Conservation (phyloP, 495 filamentous ascomycete genomes). For the Usnea hakonensis region DNA sequence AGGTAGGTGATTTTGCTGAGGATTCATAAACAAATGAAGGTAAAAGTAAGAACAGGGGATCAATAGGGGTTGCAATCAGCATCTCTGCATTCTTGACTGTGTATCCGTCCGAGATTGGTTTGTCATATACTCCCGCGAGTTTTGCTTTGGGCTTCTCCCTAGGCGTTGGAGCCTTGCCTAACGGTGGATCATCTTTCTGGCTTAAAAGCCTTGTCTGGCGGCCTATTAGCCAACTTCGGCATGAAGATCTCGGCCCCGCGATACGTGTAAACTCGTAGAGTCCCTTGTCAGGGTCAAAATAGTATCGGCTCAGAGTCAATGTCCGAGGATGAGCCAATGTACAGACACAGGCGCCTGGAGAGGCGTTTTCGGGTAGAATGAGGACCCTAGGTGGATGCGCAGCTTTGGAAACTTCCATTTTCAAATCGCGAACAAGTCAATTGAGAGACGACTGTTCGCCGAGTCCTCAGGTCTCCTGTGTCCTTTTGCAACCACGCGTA, state of each 20-base stretch:
- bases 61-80: slow-evolving; percentile 73
- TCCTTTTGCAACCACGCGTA: slow-evolving; percentile 14
- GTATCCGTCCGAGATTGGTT: slow-evolving; percentile 33
- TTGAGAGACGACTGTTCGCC: not conserved
- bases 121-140: not conserved
- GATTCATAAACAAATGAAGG: slow-evolving; percentile 49
- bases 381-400: slow-evolving; percentile 56
- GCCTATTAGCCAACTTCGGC: slow-evolving; percentile 58
- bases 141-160: slow-evolving; percentile 32
- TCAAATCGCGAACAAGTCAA: not conserved
- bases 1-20: slow-evolving; percentile 30
- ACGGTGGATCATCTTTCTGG: not conserved
- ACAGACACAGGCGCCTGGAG: slow-evolving; percentile 59
- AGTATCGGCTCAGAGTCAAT: slow-evolving; percentile 56
- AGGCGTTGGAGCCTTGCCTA: slow-evolving; percentile 16
- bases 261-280: slow-evolving; percentile 84
- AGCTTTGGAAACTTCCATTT: slow-evolving; percentile 3
- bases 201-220: not conserved
- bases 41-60: slow-evolving; percentile 76
- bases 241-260: slow-evolving; percentile 50
- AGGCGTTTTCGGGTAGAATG: slow-evolving; percentile 64
- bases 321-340: slow-evolving; percentile 74
- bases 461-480: not conserved
- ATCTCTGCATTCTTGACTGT: slow-evolving; percentile 58
- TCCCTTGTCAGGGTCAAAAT: slow-evolving; percentile 70